Evolutionary conservation across 352 stramenopile species (phyloP), one percentile per base, ranked within the genome.

Genomic region (Pythium oligandrum): DNA sequence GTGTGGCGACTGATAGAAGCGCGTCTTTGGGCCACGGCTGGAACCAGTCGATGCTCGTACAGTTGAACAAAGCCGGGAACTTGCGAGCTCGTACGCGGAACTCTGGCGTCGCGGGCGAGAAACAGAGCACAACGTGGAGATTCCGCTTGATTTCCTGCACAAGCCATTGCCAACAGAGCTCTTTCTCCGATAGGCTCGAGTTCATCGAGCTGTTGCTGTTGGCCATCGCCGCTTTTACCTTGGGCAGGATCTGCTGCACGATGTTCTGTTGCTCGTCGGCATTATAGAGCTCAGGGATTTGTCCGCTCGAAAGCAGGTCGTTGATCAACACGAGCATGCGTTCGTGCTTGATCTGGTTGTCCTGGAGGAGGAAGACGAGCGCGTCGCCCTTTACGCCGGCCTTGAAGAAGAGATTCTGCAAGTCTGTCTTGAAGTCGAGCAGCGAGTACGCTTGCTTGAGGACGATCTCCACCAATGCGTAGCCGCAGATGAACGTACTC

Each of bases 281-380:
- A 6, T 71, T 90, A 59, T 96, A 98, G 2, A 98, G 73, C 56
- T 98, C 94, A 0, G 90, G 86, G 36, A 98, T 90, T 52, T 93
- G 92, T 32, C 93, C 94, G 17, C 75, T 96, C 1, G 89, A 95
- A 2, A 98, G 64, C 34, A 98, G 57, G 55, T 98, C 94, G 57
- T 98, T 98, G 42, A 98, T 73, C 48, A 90, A 87, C 34, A 98
- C 90, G 5, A 98, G 85, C 80, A 98, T 98, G 6, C 90, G 72
- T 47, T 98, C 93, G 51, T 98, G 96, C 52, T 95, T 96, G 57
- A 98, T 97, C 53, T 98, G 90, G 9, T 69, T 83, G 62, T 98
- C 94, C 17, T 83, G 93, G 12, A 98, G 81, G 3, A 98, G 51
- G 49, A 98, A 98, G 37, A 96, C 85, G 26, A 98, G 63, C 8